phyloP scores from a whole-genome alignment of 1,284 basidiomycete genomes.

The Heterobasidion irregulare region DNA sequence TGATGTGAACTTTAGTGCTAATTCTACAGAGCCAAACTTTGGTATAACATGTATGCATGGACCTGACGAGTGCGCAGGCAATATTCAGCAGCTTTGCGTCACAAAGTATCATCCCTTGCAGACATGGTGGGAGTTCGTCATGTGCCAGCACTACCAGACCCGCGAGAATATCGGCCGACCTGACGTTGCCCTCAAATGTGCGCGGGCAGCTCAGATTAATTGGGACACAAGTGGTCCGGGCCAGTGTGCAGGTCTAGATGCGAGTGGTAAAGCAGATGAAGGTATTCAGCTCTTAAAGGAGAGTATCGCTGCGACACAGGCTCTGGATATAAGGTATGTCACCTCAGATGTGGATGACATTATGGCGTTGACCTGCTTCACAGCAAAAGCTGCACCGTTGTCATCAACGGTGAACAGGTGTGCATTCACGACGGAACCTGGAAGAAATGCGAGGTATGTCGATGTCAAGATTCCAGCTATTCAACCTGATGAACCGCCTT shows the following conservation, averaged over 20 bases:
- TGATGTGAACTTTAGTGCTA: conserved; percentile 35
- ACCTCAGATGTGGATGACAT: conserved; percentile 1
- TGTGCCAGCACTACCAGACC: conserved; percentile 72
- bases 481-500: conserved; percentile 1
- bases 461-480: background rate
- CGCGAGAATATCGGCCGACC: conserved; percentile 56
- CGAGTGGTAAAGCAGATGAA: conserved; percentile 48
- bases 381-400: conserved; percentile 80
- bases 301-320: conserved; percentile 42
- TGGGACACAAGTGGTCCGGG: conserved; percentile 59
- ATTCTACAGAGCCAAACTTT: conserved; percentile 55
- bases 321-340: conserved; percentile 50
- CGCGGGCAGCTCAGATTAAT: conserved; percentile 51
- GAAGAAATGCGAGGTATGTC: conserved; percentile 77
- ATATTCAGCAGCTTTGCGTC: conserved; percentile 80
- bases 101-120: conserved; percentile 41
- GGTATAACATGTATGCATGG: conserved; percentile 80
- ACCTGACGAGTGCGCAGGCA: conserved; percentile 73
- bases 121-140: conserved; percentile 69
- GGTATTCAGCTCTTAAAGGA: conserved; percentile 53
- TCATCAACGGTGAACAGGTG: conserved; percentile 60
- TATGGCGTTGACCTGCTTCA: conserved; percentile 2
- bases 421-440: conserved; percentile 76
- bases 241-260: conserved; percentile 49
- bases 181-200: conserved; percentile 60